Evolutionary conservation across 441 rosid species (phyloP), one percentile per base, ranked within the genome.

Genomic region (Dalechampia spathulata): DNA sequence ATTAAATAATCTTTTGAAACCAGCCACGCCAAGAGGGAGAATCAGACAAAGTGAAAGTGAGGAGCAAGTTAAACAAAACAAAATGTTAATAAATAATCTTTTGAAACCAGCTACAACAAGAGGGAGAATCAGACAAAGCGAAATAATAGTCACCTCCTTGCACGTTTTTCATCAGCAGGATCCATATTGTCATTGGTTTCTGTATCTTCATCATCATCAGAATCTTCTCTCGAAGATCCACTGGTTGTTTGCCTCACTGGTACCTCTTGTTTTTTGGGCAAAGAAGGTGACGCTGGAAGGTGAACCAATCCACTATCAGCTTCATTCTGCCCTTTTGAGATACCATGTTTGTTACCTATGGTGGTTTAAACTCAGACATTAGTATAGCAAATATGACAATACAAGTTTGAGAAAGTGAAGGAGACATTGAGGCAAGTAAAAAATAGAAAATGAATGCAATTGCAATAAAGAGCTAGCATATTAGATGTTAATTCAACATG

Each of bases 121-220:
- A 28, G 34, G 34, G 7, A 7, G 4, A 4, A 4, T 28, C 34
- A 28, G 34, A 28, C 5, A 36, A 4, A 5, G 39, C 44, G 47
- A 62, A 25, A 42, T 12, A 44, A 3, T 42, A 30, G 11, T 57
- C 55, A 91, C 98, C 98, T 91, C 72, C 95, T 86, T 38, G 76
- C 82, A 39, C 93, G 93, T 69, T 79, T 92, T 7, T 56, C 84
- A 59, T 82, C 94, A 65, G 73, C 69, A 11, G 84, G 96, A 67
- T 74, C 86, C 72, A 41, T 59, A 60, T 73, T 65, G 48, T 78
- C 90, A 44, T 83, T 76, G 42, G 80, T 89, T 74, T 79, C 96
- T n/a, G 77, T 86, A 65, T 89, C 97, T 53, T 86, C 99, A 27
- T 91, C 98, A 43, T 83, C 90, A 66, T 87, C 95, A 21, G 98